Evolutionary conservation across 345 rosid genomes (phyloP).

Genomic region (Balakata baccata): DNA sequence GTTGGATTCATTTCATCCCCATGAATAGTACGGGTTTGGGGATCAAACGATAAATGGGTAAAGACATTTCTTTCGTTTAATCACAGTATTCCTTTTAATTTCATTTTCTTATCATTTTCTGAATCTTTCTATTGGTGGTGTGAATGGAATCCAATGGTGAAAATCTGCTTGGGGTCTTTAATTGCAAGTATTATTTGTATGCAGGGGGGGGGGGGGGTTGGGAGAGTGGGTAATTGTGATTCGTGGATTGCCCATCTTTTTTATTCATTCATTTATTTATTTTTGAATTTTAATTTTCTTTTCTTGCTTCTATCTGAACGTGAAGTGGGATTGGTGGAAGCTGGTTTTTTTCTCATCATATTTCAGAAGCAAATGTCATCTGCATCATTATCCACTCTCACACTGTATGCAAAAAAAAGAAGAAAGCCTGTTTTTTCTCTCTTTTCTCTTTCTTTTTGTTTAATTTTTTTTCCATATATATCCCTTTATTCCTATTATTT

Average conservation of each 20-base stretch:
- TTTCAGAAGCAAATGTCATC: slow-evolving; percentile 21
- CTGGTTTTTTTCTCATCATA: slow-evolving; percentile 23
- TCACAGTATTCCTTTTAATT: background rate
- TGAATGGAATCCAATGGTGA: slow-evolving; percentile 43
- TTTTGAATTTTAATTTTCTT: background rate
- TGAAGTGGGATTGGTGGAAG: slow-evolving; percentile 41
- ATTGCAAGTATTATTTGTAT: too few relatives aligned
- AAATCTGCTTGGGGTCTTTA: background rate
- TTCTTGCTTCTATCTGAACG: slow-evolving; percentile 11
- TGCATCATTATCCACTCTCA: slow-evolving; percentile 40
- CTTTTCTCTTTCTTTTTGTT: background rate
- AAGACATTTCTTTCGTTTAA: background rate
- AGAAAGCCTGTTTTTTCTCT: slow-evolving; percentile 17
- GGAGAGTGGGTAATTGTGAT: slow-evolving; percentile 27
- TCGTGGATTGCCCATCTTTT: slow-evolving; percentile 30
- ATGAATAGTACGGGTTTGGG: slow-evolving; percentile 10
- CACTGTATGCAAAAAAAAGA: slow-evolving; percentile 13
- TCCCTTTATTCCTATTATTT: slow-evolving; percentile 4
- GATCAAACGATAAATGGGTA: slow-evolving; percentile 18
- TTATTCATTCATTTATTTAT: slow-evolving; percentile 2
- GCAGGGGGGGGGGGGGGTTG: background rate
- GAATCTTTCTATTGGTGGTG: background rate
- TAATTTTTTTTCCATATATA: background rate
- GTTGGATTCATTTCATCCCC: slow-evolving; percentile 14
- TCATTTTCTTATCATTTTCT: background rate